phyloP scores from a whole-genome alignment of 2,329 filamentous ascomycete species.

The Sporothrix schenckii region DNA sequence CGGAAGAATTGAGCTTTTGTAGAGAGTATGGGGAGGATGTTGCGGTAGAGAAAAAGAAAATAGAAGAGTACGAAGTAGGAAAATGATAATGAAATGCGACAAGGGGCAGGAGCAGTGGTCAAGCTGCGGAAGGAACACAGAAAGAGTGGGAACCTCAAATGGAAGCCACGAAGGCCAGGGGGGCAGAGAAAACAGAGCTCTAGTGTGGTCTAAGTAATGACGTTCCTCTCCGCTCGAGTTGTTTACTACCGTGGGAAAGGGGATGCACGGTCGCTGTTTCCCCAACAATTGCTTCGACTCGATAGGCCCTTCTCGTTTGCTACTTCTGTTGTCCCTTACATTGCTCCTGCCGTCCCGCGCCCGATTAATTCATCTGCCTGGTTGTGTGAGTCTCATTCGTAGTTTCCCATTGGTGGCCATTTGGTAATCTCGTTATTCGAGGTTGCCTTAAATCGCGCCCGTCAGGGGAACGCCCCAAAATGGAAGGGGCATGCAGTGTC shows the following conservation, averaged over 20 bases:
- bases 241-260: conserved; percentile 18
- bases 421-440: conserved; percentile 7
- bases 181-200: neutral
- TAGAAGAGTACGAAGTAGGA: neutral
- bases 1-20: neutral
- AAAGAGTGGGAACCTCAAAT: conserved; percentile 16
- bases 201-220: neutral
- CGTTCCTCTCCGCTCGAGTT: neutral
- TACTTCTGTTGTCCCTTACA: neutral
- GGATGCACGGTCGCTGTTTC: conserved; percentile 5
- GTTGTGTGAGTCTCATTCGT: neutral
- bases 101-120: conserved; percentile 8
- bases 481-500: neutral
- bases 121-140: conserved; percentile 15
- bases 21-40: neutral
- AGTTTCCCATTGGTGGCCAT: conserved; percentile 8
- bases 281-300: conserved; percentile 11
- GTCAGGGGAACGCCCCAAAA: conserved; percentile 17
- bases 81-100: neutral
- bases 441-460: conserved; percentile 5
- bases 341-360: conserved; percentile 23
- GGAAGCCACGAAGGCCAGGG: conserved; percentile 18
- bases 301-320: neutral
- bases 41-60: neutral
- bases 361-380: conserved; percentile 18